Conservation (phyloP, 2,329 filamentous ascomycete species). For the Neocatenulostroma microsporum region DNA sequence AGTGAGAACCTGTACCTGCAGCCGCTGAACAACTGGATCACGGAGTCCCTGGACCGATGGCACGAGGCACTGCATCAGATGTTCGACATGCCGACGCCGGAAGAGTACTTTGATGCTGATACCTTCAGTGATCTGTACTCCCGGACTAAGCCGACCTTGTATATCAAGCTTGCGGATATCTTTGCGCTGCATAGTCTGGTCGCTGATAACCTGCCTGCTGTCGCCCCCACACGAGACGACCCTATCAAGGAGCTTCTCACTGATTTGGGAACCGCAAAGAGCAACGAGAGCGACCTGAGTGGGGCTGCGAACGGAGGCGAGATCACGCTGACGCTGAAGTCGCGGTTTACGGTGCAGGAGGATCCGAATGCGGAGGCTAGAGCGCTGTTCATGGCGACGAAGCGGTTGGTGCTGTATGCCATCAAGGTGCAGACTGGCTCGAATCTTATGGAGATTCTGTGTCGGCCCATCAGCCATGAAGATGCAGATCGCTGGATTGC, state of each 20-base stretch:
- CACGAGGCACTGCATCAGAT: slow-evolving; percentile 66
- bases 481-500: slow-evolving; percentile 84
- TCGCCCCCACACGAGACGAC: slow-evolving; percentile 78
- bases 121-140: slow-evolving; percentile 98
- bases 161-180: slow-evolving; percentile 97
- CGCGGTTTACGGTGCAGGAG: slow-evolving; percentile 32
- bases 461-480: slow-evolving; percentile 77
- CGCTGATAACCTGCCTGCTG: slow-evolving; percentile 64
- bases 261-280: slow-evolving; percentile 92
- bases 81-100: slow-evolving; percentile 73
- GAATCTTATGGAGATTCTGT: slow-evolving; percentile 90
- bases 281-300: slow-evolving; percentile 71
- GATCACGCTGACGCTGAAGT: slow-evolving; percentile 29
- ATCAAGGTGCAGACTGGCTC: slow-evolving; percentile 89
- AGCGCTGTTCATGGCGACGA: slow-evolving; percentile 94
- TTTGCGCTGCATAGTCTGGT: slow-evolving; percentile 92
- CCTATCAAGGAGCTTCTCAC: slow-evolving; percentile 83
- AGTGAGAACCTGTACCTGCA: slow-evolving; percentile 94
- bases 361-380: slow-evolving; percentile 92
- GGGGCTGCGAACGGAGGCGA: slow-evolving; percentile 26
- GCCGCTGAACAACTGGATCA: slow-evolving; percentile 85
- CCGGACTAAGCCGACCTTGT: slow-evolving; percentile 93
- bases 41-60: slow-evolving; percentile 73
- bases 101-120: slow-evolving; percentile 93
- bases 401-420: slow-evolving; percentile 93